Percentiles rank a stretch among this genome's conserved stretches.
Conservation (phyloP, 306 rosid genomes). For the Cicer bijugum region DNA sequence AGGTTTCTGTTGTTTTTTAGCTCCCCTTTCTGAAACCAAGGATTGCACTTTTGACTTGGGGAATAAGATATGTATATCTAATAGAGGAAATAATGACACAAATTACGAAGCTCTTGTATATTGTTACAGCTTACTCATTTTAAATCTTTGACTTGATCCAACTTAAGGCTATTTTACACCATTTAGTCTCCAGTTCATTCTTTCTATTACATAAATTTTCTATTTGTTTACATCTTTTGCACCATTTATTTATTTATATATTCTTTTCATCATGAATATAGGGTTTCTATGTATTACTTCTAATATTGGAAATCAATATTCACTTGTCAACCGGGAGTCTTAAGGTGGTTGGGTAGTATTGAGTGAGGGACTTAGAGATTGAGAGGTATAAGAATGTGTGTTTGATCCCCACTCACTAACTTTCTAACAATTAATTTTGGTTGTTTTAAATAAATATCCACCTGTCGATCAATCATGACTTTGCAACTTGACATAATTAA, state of each 20-base stretch:
- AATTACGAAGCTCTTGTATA: background rate
- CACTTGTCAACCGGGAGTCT: background rate
- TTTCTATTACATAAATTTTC: background rate
- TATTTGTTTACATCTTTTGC: background rate
- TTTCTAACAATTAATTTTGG: too few relatives aligned
- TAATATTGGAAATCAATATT: slow-evolving; percentile 1
- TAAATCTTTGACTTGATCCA: background rate
- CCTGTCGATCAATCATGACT: background rate
- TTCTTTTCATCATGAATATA: background rate
- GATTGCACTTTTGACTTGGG: background rate
- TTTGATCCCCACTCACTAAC: too few relatives aligned
- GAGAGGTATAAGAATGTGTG: too few relatives aligned
- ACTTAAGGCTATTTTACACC: background rate
- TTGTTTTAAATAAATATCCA: too few relatives aligned
- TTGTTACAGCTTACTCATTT: background rate
- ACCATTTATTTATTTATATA: background rate
- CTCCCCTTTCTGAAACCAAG: background rate
- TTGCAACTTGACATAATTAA: background rate
- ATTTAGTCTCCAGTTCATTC: background rate
- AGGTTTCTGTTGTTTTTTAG: background rate
- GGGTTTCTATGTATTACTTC: background rate
- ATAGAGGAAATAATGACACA: background rate
- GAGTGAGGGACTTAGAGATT: too few relatives aligned
- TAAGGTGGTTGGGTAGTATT: too few relatives aligned
- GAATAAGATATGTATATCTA: background rate